Percentiles rank a stretch among this genome's conserved stretches.
Conservation (phyloP, 176 grass and related monocot genomes). For the Triticum dicoccoides region DNA sequence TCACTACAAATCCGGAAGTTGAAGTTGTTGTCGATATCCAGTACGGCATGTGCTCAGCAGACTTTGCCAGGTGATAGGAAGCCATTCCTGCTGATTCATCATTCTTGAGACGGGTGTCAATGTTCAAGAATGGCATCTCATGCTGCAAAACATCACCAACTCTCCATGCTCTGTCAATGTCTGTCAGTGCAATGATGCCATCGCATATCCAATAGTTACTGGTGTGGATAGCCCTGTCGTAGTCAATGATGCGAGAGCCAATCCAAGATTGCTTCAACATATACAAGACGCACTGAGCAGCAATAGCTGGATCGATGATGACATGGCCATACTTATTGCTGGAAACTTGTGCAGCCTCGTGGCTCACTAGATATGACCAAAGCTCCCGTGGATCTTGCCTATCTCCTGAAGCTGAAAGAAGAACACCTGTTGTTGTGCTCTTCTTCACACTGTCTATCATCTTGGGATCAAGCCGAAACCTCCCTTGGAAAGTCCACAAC, state of each 20-base stretch:
- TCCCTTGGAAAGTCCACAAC: neutral
- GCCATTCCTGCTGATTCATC: neutral
- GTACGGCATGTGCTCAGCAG: neutral
- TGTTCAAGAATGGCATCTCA: neutral
- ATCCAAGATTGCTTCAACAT: neutral
- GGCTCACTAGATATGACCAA: neutral
- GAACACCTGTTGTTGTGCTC: neutral
- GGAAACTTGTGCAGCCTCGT: neutral
- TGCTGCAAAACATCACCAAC: neutral
- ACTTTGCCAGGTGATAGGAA: neutral
- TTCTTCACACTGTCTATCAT: neutral
- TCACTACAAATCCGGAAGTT: too few species aligned
- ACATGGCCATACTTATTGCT: neutral
- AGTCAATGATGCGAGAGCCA: neutral
- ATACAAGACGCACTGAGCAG: neutral
- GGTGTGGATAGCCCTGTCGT: too few species aligned
- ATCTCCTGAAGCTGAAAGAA: neutral
- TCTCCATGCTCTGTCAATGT: neutral
- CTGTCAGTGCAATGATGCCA: too few species aligned
- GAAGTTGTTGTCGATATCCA: too few species aligned
- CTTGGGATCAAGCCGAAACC: conserved; percentile 7
- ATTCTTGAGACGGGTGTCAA: too few species aligned
- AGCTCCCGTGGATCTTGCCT: accelerated
- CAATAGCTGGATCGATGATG: neutral
- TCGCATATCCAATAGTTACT: too few species aligned